Evolutionary conservation across 2,329 filamentous ascomycete genomes (phyloP).

Genomic region (Grosmannia serpens): DNA sequence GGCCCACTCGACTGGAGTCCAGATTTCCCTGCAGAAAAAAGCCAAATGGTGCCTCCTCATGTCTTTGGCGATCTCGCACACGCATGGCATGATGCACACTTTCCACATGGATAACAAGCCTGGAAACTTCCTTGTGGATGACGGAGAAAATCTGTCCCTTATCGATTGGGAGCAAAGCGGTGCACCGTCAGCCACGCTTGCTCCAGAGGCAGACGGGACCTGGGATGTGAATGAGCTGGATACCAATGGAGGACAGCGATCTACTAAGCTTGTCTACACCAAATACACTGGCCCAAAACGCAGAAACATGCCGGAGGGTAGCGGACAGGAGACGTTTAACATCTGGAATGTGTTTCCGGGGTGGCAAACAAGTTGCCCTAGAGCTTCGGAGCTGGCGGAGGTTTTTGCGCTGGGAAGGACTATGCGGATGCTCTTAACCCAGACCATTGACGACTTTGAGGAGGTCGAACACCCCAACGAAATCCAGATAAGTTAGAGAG

Average conservation of each 20-base stretch:
- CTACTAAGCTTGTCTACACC: constrained; percentile 6
- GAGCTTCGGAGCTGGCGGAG: constrained; percentile 13
- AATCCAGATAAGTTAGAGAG: constrained; percentile 4
- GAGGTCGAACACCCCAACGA: constrained; percentile 6
- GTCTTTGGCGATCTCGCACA: constrained; percentile 13
- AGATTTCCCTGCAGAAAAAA: constrained; percentile 10
- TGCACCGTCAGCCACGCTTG: constrained; percentile 8
- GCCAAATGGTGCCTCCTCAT: constrained; percentile 16
- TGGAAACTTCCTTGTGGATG: constrained; percentile 12
- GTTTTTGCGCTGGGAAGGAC: constrained; percentile 13
- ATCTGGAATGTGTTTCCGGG: constrained; percentile 13
- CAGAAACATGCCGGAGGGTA: constrained; percentile 8
- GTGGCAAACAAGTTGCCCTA: constrained; percentile 9
- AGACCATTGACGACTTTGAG: constrained; percentile 3
- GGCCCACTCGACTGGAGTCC: constrained; percentile 6
- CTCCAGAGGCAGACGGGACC: constrained; percentile 14
- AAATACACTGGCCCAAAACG: constrained; percentile 11
- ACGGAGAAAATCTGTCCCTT: constrained; percentile 3
- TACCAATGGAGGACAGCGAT: no score
- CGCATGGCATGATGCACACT: constrained; percentile 12
- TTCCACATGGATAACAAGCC: constrained; percentile 22
- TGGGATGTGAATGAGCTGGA: constrained; percentile 12
- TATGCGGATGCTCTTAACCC: constrained; percentile 14
- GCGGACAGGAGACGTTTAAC: constrained; percentile 2
- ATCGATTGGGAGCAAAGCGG: constrained; percentile 10